A percentile compares a stretch with the other conserved stretches of the same genome.
Conservation (phyloP, 1,139 yeast genomes). For the Pneumocystis sp. region DNA sequence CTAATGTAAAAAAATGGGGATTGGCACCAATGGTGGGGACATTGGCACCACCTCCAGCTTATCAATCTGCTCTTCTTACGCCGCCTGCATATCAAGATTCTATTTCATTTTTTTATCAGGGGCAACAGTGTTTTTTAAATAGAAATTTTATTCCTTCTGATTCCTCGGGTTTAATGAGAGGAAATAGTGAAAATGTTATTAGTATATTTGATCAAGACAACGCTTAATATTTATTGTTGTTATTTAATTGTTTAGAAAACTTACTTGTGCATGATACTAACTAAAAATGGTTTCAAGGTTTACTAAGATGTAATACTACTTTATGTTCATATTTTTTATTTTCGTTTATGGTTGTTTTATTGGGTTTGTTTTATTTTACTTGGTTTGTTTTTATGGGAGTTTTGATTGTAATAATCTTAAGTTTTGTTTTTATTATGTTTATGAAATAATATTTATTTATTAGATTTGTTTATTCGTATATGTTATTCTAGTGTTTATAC, state of each 20-base stretch:
- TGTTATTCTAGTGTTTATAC: not conserved
- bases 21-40: conserved; percentile 64
- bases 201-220: not conserved
- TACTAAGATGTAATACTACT: not conserved
- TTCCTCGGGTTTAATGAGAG: not conserved
- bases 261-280: not conserved
- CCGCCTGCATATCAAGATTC: not conserved
- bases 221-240: not conserved
- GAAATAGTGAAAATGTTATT: not conserved
- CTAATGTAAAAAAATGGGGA: conserved; percentile 85
- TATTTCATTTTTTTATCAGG: not conserved
- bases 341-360: not conserved
- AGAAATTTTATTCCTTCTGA: not conserved
- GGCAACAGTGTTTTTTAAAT: not conserved
- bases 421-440: too few species aligned
- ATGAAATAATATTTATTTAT: not conserved
- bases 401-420: not conserved
- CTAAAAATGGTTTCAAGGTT: not conserved
- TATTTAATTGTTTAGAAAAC: not conserved
- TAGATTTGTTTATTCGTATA: not conserved
- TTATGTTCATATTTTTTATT: not conserved
- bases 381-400: not conserved
- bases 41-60: conserved; percentile 64
- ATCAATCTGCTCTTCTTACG: conserved; percentile 17
- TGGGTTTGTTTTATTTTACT: not conserved